Evolutionary conservation across 805 yeast genomes (phyloP).

Genomic region (Yarrowia osloensis): DNA sequence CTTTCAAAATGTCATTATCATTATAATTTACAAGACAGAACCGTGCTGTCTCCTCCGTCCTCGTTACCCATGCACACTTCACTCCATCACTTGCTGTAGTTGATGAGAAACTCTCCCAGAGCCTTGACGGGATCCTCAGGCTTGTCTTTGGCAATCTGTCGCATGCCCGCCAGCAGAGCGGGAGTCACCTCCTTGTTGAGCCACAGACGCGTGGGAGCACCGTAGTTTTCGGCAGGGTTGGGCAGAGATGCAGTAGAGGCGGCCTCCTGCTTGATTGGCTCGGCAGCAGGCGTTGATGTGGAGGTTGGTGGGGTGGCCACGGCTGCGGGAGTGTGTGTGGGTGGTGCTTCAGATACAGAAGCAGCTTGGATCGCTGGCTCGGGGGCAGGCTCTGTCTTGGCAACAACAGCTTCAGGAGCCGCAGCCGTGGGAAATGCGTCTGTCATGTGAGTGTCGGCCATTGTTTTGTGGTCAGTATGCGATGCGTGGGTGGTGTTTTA

Average conservation of each 20-base stretch:
- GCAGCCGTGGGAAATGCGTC: background rate
- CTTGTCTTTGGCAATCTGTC: slow-evolving; percentile 48
- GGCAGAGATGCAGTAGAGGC: slow-evolving; percentile 10
- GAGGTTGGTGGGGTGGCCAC: slow-evolving; percentile 6
- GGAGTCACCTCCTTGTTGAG: slow-evolving; percentile 65
- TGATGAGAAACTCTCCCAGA: slow-evolving; percentile 36
- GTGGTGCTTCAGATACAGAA: background rate
- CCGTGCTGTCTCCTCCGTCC: too few relatives aligned
- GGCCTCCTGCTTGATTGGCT: background rate
- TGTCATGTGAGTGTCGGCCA: slow-evolving; percentile 9
- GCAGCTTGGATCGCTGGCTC: background rate
- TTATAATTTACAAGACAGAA: slow-evolving; percentile 4
- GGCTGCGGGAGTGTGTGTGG: background rate
- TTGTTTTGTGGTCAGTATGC: background rate
- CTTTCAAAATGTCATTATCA: background rate
- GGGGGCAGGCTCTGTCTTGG: background rate
- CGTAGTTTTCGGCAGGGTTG: slow-evolving; percentile 40
- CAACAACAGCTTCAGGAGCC: background rate
- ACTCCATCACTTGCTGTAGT: slow-evolving; percentile 25
- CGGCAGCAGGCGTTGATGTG: slow-evolving; percentile 4
- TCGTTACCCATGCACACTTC: background rate
- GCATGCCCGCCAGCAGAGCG: slow-evolving; percentile 64
- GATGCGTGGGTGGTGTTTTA: too few relatives aligned
- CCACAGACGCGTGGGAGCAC: slow-evolving; percentile 71
- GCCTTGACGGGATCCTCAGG: slow-evolving; percentile 37